Evolutionary conservation across 2,329 filamentous ascomycete genomes (phyloP), one percentile per base, ranked within the genome.

Genomic region (Aschersonia sp.): DNA sequence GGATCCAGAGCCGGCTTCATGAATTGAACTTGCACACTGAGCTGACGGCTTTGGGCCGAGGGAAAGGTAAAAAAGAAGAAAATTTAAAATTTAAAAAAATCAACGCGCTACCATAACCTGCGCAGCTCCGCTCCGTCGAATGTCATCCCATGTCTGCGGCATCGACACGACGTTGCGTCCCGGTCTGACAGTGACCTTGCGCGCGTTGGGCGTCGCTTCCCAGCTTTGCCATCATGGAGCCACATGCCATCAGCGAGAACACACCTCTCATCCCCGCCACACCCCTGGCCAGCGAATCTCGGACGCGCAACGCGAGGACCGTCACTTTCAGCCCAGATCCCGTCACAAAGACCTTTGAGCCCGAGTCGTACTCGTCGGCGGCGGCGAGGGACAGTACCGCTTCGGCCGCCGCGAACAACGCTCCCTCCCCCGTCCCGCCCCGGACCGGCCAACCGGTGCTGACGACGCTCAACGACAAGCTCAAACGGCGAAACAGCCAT

Each of bases 401-500:
- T 43, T 51, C 48, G 11, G 40, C 60, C 50, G 48, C 48, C 51
- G 50, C 45, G 49, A 47, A 47, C 50, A n/a, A n/a, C n/a, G 45
- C 52, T 54, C 45, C 51, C 53, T n/a, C n/a, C n/a, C n/a, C 66
- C 52, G 56, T 51, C 62, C 64, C 49, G 60, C 56, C 53, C 62
- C 59, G 50, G 53, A 58, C 63, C 47, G 65, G 56, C 46, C 72
- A 73, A 30, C 72, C 77, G 14, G 81, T 85, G 65, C 77, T 95
- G 30, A 81, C 87, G 5, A 78, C 84, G 4, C 68, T 95, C 55
- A 95, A 95, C 66, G 90, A 73, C 73, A 94, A 89, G 66, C 73
- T 95, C 44, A 82, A 87, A 47, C 75, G 90, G 58, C 78, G 89
- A 53, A 92, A 95, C 59, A 94, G 87, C 64, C 83, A 87, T 57